phyloP scores from a whole-genome alignment of 1,139 yeast genomes.

The Saccharomyces hybrid region DNA sequence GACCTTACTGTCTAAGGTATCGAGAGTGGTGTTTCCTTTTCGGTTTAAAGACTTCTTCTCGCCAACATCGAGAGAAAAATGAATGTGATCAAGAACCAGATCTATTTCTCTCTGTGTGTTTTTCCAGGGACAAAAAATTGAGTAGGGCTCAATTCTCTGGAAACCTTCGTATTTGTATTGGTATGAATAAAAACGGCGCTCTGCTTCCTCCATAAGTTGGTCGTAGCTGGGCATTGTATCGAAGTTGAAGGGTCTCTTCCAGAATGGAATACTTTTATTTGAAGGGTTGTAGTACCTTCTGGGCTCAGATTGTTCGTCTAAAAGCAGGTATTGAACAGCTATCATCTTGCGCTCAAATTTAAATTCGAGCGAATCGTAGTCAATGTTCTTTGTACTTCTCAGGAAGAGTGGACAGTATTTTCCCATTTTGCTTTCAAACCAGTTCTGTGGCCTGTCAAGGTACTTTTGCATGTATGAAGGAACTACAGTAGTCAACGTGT shows the following conservation, averaged over 20 bases:
- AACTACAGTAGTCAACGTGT: not conserved
- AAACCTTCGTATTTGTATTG: not conserved
- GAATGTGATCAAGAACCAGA: not conserved
- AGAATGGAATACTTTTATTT: not conserved
- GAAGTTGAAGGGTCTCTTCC: not conserved
- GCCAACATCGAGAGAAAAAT: not conserved
- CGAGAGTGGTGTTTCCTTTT: not conserved
- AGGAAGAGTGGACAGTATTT: not conserved
- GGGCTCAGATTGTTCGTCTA: not conserved
- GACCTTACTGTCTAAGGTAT: not conserved
- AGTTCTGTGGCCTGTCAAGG: not conserved
- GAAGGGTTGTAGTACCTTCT: not conserved
- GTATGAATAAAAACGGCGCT: not conserved
- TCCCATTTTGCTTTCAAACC: not conserved
- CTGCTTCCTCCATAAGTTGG: not conserved
- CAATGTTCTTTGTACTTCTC: not conserved
- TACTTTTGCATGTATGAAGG: not conserved
- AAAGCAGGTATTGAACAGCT: not conserved
- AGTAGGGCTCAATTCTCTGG: not conserved
- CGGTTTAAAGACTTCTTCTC: not conserved
- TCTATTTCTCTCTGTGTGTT: not conserved
- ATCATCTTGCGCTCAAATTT: not conserved
- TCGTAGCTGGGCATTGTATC: not conserved
- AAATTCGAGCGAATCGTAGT: not conserved
- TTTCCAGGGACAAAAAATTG: not conserved